A percentile compares a stretch with the other conserved stretches of the same genome.
phyloP scores from a whole-genome alignment of 1,139 yeast species.

The Nematodospora anomalae region DNA sequence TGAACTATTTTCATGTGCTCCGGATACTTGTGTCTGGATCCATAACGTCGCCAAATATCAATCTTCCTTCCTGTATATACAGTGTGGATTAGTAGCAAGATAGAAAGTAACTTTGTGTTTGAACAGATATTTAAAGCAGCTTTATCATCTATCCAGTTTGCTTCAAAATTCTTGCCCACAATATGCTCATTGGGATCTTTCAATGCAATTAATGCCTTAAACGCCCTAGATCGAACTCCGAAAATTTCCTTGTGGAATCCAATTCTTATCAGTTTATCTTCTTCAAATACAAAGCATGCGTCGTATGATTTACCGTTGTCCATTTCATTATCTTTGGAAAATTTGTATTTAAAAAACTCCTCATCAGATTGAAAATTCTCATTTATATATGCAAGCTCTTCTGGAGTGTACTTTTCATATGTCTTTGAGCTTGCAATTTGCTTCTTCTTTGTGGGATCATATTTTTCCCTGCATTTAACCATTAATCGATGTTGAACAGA shows the following conservation, averaged over 20 bases:
- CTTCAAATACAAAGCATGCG: conserved; percentile 22
- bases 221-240: conserved; percentile 27
- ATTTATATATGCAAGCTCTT: conserved; percentile 12
- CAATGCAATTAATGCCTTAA: conserved; percentile 23
- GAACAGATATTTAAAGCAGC: conserved; percentile 20
- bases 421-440: conserved; percentile 10
- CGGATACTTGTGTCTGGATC: conserved; percentile 12
- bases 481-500: conserved; percentile 20
- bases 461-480: conserved; percentile 17
- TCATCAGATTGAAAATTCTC: conserved; percentile 19
- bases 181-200: conserved; percentile 15
- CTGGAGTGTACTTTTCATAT: conserved; percentile 17
- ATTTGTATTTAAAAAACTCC: conserved; percentile 12
- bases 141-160: conserved; percentile 19
- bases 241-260: conserved; percentile 35
- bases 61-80: conserved; percentile 32
- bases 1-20: conserved; percentile 10
- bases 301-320: conserved; percentile 23
- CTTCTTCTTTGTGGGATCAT: conserved; percentile 13
- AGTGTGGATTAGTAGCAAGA: conserved; percentile 34
- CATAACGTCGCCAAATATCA: conserved; percentile 13
- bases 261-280: conserved; percentile 21
- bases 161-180: conserved; percentile 22
- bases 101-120: conserved; percentile 25
- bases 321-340: conserved; percentile 5